Conservation (phyloP, 2,329 filamentous ascomycete genomes). For the Sclerotiophoma versabilis region DNA sequence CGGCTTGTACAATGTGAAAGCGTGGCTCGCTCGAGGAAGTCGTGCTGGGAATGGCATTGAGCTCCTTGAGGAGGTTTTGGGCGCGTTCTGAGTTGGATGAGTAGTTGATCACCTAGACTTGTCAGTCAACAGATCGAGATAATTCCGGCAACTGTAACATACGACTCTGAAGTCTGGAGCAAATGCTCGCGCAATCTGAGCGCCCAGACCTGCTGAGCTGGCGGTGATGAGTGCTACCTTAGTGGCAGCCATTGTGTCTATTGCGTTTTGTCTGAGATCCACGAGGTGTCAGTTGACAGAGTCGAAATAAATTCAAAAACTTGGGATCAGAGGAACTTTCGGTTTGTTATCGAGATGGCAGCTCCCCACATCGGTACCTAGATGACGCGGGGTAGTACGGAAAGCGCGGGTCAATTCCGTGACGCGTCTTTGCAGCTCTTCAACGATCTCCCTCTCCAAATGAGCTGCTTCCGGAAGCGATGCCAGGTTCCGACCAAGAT, state of each 20-base stretch:
- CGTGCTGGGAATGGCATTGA: conserved; percentile 48
- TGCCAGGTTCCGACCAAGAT: background rate
- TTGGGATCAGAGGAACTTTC: background rate
- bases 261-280: background rate
- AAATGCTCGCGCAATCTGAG: conserved; percentile 55
- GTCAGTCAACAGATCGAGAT: background rate
- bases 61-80: conserved; percentile 50
- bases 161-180: conserved; percentile 57
- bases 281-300: background rate
- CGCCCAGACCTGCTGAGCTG: conserved; percentile 58
- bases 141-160: conserved; percentile 17
- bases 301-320: background rate
- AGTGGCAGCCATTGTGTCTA: conserved; percentile 44
- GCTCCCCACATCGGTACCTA: background rate
- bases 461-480: background rate
- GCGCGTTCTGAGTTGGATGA: conserved; percentile 54
- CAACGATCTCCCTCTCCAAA: background rate
- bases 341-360: conserved; percentile 1
- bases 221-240: conserved; percentile 59
- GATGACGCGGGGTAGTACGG: conserved; percentile 18
- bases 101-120: conserved; percentile 55
- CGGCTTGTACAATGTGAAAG: conserved; percentile 55
- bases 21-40: conserved; percentile 40
- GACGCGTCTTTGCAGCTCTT: background rate
- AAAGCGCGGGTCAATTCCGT: conserved; percentile 17